Evolutionary conservation across 352 stramenopile genomes (phyloP), one percentile per base, ranked within the genome.

Genomic region (Globisporangium canariense): DNA sequence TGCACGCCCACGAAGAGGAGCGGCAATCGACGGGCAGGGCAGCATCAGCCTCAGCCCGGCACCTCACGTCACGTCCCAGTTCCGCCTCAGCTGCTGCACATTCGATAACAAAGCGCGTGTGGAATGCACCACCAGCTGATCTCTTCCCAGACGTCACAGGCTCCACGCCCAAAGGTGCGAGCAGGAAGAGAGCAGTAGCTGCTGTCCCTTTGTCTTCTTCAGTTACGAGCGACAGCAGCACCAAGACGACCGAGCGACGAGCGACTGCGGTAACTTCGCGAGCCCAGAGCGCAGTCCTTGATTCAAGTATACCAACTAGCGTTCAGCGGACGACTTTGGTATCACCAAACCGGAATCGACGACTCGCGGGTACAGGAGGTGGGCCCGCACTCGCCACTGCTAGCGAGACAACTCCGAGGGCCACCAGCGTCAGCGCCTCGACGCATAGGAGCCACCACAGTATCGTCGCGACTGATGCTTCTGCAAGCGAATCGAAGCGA

Each of bases 71-170:
- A 6, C 57, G 57, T 1, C 57, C 57, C 10, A 51, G 32, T 18
- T 55, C 57, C 13, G 18, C 52, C 13, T 58, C 52, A 16, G 16
- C 34, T 13, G 22, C 52, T 8, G 5, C 43, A 20, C 18, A 28
- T 36, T 34, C 25, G 11, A 28, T 53, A 18, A 16, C 57, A 10
- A 36, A 45, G 6, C 57, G 57, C 8, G 41, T 45, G 18, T 78
- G 71, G 71, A 78, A 78, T 49, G 58, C 62, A 4, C 65, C 68
- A 34, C 71, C 71, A 7, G 18, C 62, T 36, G 49, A 65, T 30
- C 58, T 75, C n/a, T 78, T 75, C 40, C 68, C 68, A 9, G 32
- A 54, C 20, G n/a, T 47, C 20, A 6, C 56, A 55, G 16, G 22
- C 13, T 30, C 59, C 14, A 43, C 52, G 43, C 41, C 50, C 6